Conservation (phyloP, 116 monocot species). For the Phalaenopsis hybrid region DNA sequence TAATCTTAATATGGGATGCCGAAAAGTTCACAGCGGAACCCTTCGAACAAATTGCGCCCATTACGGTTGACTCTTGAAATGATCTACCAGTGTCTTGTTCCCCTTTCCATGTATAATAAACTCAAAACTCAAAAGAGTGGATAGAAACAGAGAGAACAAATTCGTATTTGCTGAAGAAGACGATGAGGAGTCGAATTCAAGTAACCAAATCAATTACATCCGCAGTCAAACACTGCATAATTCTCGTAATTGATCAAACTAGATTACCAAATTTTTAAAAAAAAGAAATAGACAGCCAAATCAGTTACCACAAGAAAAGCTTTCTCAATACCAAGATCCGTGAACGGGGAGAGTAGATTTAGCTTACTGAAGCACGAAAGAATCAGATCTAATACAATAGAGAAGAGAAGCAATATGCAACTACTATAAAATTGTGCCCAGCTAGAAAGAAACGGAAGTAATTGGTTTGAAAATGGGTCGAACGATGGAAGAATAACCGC, state of each 20-base stretch:
- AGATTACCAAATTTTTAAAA: background rate
- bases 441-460: background rate
- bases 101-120: slow-evolving; percentile 1
- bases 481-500: background rate
- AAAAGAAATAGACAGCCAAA: background rate
- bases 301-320: background rate
- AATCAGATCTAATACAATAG: background rate
- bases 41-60: slow-evolving; percentile 21
- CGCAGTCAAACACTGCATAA: background rate
- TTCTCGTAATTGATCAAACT: background rate
- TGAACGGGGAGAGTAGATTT: background rate
- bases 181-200: background rate
- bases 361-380: background rate
- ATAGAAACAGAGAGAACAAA: background rate
- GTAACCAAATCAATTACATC: background rate
- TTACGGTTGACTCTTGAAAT: background rate
- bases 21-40: slow-evolving; percentile 10
- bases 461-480: background rate
- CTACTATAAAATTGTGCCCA: background rate
- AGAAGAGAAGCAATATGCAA: background rate
- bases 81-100: background rate
- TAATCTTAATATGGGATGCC: slow-evolving; percentile 10
- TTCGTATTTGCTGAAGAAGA: background rate
- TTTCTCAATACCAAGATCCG: background rate
- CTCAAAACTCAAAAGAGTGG: background rate